phyloP scores from a whole-genome alignment of 192 early-diverging fungal genomes.

The Diversispora epigaea region DNA sequence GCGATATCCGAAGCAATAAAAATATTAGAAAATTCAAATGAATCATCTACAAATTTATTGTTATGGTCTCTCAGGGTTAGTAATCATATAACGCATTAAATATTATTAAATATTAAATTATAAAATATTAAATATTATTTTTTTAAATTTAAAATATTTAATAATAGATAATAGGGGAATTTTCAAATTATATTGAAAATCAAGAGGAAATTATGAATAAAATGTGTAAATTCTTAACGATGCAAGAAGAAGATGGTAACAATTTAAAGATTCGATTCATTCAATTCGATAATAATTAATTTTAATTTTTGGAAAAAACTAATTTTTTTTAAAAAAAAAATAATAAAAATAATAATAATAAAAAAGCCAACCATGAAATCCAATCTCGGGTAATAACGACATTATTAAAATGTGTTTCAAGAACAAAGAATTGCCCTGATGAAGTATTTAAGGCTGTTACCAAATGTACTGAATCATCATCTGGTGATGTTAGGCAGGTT shows the following conservation, averaged over 20 bases:
- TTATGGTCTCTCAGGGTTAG: background rate
- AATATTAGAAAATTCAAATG: background rate
- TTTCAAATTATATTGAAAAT: background rate
- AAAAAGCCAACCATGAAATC: background rate
- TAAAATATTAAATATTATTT: background rate
- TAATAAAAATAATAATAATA: background rate
- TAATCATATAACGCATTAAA: background rate
- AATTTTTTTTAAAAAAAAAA: background rate
- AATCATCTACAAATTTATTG: background rate
- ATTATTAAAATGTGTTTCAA: constrained; percentile 19
- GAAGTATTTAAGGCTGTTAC: background rate
- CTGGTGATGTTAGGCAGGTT: constrained; percentile 15
- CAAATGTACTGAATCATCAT: constrained; percentile 15
- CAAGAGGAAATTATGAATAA: background rate
- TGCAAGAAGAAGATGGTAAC: background rate
- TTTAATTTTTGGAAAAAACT: background rate
- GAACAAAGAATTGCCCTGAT: constrained; percentile 18
- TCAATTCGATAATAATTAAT: background rate
- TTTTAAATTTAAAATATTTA: background rate
- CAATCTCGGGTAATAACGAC: constrained; percentile 2
- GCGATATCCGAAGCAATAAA: constrained; percentile 8
- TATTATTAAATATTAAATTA: background rate
- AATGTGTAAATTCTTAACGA: constrained; percentile 4
- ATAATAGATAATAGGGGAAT: constrained; percentile 6
- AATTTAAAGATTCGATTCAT: background rate